Evolutionary conservation across 805 yeast genomes (phyloP), one percentile per base, ranked within the genome.

Genomic region (Sugiyamaella mastotermitis): DNA sequence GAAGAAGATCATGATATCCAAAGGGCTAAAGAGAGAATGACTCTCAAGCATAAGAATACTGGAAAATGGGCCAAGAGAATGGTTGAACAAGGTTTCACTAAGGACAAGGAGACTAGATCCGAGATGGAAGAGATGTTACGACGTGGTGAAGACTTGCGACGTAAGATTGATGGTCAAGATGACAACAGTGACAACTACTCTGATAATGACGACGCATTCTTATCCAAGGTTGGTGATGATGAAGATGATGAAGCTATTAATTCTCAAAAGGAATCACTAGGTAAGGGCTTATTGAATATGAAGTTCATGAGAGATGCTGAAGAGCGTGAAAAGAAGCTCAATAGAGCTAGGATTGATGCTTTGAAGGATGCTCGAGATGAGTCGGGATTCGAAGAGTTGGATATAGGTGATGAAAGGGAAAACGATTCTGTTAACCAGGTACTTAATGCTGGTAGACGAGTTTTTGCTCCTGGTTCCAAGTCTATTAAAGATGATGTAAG

Each of bases 71-170:
- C 97, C 13, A 78, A 78, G 58, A 77, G 83, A 36, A 78, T 90
- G 86, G 77, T 87, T 35, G 82, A 80, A 49, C 83, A 87, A 50
- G 97, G 97, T 11, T 72, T 92, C 71, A 73, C 88, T 26, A 88
- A 90, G 51, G 97, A 90, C 58, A 76, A 80, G 24, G 77, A 75
- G 23, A 82, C 83, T 15, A 71, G 97, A 53, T 83, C 77, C 6
- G 97, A 92, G 53, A 73, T 90, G 69, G 97, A 92, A 61, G 96
- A 86, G 53, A 88, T 88, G 96, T 64, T 90, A 42, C 72, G 86
- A 53, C 84, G 83, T 54, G 92, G 95, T 30, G 95, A 88, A 53
- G 68, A 71, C 38, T 68, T 90, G 42, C 76, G 81, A 38, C 62
- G 75, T 35, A 84, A 81, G 53, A 83, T 90, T 45, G 94, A 87